A percentile compares a stretch with the other conserved stretches of the same genome.
phyloP scores from a whole-genome alignment of 2,329 filamentous ascomycete genomes.

The Talaromyces sp. region DNA sequence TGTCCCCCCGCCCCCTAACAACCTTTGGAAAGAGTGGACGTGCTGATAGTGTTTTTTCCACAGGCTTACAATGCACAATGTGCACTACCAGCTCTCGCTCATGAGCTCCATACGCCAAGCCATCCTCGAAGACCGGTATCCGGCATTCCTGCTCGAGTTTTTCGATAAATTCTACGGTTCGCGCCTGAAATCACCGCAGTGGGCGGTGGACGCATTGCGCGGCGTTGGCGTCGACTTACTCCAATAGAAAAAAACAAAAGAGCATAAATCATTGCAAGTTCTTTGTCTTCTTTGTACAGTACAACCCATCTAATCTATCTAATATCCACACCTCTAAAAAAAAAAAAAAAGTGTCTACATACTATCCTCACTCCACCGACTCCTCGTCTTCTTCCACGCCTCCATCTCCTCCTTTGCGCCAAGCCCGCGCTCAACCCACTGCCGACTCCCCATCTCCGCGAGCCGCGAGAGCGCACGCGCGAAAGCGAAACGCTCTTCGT shows the following conservation, averaged over 20 bases:
- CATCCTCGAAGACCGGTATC: conserved; percentile 76
- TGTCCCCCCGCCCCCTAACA: conserved; percentile 16
- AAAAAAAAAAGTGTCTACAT: conserved; percentile 21
- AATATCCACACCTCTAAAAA: background rate
- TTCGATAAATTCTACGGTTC: conserved; percentile 69
- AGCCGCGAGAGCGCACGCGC: conserved; percentile 78
- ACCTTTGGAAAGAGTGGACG: no score
- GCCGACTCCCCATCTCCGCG: conserved; percentile 85
- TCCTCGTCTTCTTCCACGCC: conserved; percentile 45
- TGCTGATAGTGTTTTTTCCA: conserved; percentile 15
- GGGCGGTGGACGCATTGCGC: conserved; percentile 75
- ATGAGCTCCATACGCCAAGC: conserved; percentile 72
- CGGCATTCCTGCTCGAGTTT: conserved; percentile 70
- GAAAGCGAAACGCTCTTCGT: conserved; percentile 96
- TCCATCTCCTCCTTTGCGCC: conserved; percentile 44
- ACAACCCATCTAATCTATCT: no score
- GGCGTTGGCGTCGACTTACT: conserved; percentile 72
- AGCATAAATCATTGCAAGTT: no score
- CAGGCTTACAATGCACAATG: conserved; percentile 89
- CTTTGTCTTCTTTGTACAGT: no score
- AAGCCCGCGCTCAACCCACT: conserved; percentile 84
- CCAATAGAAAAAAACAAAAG: conserved; percentile 5
- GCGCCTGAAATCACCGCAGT: conserved; percentile 65
- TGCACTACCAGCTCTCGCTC: conserved; percentile 82
- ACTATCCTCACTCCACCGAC: conserved; percentile 47